These are phyloP conservation scores for apple (Malus domestica) DNA, from an alignment of 306 rosid genomes.

Conservation along the genomic window ASM211411v1 NC_041800.1:28215233-28215732, in stretches of 20 bases:
- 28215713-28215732: neutral
- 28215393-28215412: neutral
- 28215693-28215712: constrained; percentile 19
- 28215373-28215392: neutral
- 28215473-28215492: constrained; percentile 87
- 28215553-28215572: constrained; percentile 1
- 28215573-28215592: constrained; percentile 1
- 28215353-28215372: neutral
- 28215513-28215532: constrained; percentile 88
- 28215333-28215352: neutral
- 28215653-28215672: constrained; percentile 71
- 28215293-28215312: neutral
- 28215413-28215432: neutral
- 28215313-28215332: neutral
- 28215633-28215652: constrained; percentile 93
- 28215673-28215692: constrained; percentile 52
- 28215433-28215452: neutral
- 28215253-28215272: constrained; percentile 12
- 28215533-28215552: constrained; percentile 34
- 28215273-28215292: constrained; percentile 8
- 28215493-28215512: constrained; percentile 79
- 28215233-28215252: constrained; percentile 77
- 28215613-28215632: constrained; percentile 62
- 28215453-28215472: neutral
- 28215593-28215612: constrained; percentile 49